These are phyloP conservation scores for Acaromyces ingoldii DNA, from an alignment of 1,284 basidiomycete species.

Conservation along the genomic window DNA sequence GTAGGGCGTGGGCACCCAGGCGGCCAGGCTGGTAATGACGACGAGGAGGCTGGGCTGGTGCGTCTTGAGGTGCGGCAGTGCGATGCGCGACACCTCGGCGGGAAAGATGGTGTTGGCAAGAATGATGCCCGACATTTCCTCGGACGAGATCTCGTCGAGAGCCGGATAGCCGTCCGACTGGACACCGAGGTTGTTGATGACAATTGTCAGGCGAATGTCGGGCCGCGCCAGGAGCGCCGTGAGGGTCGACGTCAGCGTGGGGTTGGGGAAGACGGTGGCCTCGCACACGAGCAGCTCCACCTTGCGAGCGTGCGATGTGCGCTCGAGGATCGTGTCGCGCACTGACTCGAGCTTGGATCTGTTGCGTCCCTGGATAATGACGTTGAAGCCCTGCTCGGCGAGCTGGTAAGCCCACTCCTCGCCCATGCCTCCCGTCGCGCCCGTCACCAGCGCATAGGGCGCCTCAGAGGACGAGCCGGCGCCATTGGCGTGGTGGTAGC, in stretches of 20 bases:
- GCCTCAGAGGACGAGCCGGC: too few relatives aligned
- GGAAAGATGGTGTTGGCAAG: constrained; percentile 15
- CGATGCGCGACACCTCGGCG: constrained; percentile 11
- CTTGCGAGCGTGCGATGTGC: not conserved
- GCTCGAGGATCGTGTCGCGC: not conserved
- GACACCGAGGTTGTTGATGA: constrained; percentile 17
- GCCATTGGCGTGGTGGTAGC: too few relatives aligned
- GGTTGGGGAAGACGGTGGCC: constrained; percentile 16
- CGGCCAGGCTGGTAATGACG: constrained; percentile 14
- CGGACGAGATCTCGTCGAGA: constrained; percentile 9
- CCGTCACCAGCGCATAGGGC: constrained; percentile 18
- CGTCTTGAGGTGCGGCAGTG: constrained; percentile 10
- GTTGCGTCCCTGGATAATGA: constrained; percentile 20
- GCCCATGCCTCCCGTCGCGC: constrained; percentile 20
- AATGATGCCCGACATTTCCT: constrained; percentile 9
- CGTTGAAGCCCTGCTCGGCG: constrained; percentile 18
- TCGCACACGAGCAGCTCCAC: constrained; percentile 10
- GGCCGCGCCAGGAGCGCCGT: not conserved
- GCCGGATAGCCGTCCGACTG: constrained; percentile 4
- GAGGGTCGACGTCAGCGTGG: not conserved
- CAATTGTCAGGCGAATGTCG: constrained; percentile 6
- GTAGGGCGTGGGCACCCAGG: constrained; percentile 15
- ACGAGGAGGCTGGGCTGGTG: constrained; percentile 13
- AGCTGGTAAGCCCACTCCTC: constrained; percentile 19
- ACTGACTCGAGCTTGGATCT: constrained; percentile 12